These are phyloP conservation scores for Eimeria acervulina DNA, from an alignment of 169 alveolate genomes.

Conservation along the genomic window DNA sequence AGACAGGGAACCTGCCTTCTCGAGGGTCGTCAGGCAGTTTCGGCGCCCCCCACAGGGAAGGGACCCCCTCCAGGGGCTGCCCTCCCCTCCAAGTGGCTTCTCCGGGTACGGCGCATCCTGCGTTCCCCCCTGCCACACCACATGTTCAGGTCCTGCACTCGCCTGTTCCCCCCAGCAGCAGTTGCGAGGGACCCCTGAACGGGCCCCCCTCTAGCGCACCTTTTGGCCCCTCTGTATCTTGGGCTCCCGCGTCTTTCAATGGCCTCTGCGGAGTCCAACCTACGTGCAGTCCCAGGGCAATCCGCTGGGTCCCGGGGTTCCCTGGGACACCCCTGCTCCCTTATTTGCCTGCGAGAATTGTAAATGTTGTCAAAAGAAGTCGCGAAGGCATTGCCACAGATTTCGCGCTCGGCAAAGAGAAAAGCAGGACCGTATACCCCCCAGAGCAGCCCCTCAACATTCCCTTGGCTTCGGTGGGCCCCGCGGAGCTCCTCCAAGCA, in stretches of 20 bases:
- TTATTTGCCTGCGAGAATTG: constrained; percentile 33
- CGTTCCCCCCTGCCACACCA: neutral
- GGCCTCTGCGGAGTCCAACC: neutral
- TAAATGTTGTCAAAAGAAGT: neutral
- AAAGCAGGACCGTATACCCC: constrained; percentile 46
- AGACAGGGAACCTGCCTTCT: neutral
- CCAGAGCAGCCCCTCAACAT: constrained; percentile 57
- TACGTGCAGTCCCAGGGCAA: neutral
- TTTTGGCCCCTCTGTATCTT: neutral
- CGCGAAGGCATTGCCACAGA: constrained; percentile 45
- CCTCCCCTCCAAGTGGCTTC: neutral
- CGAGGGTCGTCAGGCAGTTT: neutral
- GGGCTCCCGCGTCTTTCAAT: neutral
- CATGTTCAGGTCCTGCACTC: neutral
- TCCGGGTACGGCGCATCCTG: neutral
- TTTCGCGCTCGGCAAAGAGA: neutral
- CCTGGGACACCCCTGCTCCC: neutral
- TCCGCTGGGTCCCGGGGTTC: neutral
- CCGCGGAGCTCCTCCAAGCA: constrained; percentile 1
- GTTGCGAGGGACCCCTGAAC: neutral
- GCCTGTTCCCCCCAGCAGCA: neutral
- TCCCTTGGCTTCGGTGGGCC: neutral
- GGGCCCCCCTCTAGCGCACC: neutral
- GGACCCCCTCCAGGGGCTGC: neutral
- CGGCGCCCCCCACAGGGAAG: neutral